Evolutionary conservation across 257 asterid genomes (phyloP).

Genomic region (Knoxia roxburghii): DNA sequence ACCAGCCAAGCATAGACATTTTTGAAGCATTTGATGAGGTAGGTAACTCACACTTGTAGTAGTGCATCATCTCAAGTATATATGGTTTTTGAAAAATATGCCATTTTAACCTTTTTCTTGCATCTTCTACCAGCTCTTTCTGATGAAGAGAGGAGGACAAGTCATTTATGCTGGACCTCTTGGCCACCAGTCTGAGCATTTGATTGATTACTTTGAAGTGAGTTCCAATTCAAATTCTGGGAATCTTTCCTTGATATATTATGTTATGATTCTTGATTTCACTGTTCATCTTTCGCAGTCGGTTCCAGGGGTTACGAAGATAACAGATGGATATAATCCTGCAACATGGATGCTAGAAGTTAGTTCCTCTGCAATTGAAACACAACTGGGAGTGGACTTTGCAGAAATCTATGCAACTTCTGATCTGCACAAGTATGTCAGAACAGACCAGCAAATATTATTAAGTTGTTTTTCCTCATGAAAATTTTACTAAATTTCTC

Average conservation of each 20-base stretch:
- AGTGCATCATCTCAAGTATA: no score
- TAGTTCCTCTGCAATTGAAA: conserved; percentile 54
- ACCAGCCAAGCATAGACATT: conserved; percentile 83
- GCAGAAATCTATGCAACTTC: conserved; percentile 62
- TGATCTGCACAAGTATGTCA: conserved; percentile 56
- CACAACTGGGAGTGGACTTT: conserved; percentile 64
- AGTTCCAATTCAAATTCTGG: conserved; percentile 22
- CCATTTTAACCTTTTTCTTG: background rate
- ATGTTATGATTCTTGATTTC: background rate
- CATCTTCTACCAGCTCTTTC: conserved; percentile 41
- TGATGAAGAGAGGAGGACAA: conserved; percentile 94
- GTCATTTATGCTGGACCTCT: conserved; percentile 71
- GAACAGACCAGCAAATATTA: no score
- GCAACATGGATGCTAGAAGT: conserved; percentile 94
- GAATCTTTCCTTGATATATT: background rate
- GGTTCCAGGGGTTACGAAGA: conserved; percentile 63
- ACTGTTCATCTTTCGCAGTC: conserved; percentile 32
- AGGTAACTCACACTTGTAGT: background rate
- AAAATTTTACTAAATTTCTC: background rate
- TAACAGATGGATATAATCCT: conserved; percentile 73
- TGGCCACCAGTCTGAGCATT: conserved; percentile 60
- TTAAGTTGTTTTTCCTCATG: background rate
- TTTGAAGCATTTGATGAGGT: conserved; percentile 94
- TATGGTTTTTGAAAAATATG: no score
- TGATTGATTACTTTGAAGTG: conserved; percentile 69